phyloP scores from a whole-genome alignment of 176 grass and related monocot species.

The Aegilops speltoides region DNA sequence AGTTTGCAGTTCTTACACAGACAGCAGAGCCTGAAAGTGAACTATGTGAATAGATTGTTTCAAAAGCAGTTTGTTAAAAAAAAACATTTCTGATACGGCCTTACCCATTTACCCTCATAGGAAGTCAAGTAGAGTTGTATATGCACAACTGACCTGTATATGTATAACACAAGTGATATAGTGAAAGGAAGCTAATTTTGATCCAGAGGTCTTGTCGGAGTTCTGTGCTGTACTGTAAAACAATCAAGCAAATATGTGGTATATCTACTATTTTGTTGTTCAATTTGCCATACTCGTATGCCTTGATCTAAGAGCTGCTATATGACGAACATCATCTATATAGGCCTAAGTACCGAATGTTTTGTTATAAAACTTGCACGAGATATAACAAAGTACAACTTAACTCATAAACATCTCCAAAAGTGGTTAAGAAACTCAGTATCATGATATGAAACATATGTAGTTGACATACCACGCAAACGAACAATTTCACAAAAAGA shows the following conservation, averaged over 20 bases:
- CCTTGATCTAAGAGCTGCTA: too few species aligned
- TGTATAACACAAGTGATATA: not conserved
- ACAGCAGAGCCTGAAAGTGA: not conserved
- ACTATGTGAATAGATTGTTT: conserved; percentile 43
- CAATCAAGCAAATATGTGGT: not conserved
- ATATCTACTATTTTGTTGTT: conserved; percentile 2
- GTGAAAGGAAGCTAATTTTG: conserved; percentile 26
- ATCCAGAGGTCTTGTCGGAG: not conserved
- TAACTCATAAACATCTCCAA: too few species aligned
- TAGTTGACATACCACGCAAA: too few species aligned
- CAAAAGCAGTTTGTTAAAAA: not conserved
- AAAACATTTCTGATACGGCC: not conserved
- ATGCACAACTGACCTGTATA: conserved; percentile 15
- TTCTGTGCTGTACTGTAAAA: not conserved
- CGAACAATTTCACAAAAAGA: too few species aligned
- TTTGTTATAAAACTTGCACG: too few species aligned
- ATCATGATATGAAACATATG: too few species aligned
- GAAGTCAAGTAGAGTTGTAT: conserved; percentile 23
- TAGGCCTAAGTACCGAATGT: too few species aligned
- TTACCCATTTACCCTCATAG: conserved; percentile 22
- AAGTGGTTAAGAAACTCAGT: too few species aligned
- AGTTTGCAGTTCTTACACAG: conserved; percentile 11
- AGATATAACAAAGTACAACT: too few species aligned
- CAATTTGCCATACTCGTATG: not conserved
- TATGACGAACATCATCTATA: too few species aligned